Percentiles rank a stretch among this genome's conserved stretches.
Evolutionary conservation across 2,329 filamentous ascomycete genomes (phyloP).

Genomic region (Coleophoma cylindrospora): DNA sequence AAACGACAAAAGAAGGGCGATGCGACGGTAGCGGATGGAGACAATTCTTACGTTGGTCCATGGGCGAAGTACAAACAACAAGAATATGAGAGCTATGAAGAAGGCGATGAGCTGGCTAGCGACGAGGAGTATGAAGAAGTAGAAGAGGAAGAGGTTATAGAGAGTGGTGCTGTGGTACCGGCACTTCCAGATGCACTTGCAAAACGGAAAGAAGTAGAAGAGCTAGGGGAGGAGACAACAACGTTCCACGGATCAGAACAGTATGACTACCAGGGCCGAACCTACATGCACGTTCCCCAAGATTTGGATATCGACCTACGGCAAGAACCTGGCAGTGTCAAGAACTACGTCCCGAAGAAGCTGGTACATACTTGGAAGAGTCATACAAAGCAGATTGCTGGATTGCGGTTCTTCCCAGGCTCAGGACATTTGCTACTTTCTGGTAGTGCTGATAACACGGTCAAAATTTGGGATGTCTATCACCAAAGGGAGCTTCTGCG

Average conservation of each 20-base stretch:
- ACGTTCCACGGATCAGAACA: conserved; percentile 80
- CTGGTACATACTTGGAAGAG: conserved; percentile 84
- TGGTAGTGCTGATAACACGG: conserved; percentile 81
- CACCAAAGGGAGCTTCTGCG: conserved; percentile 84
- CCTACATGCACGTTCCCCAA: conserved; percentile 96
- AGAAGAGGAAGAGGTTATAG: conserved; percentile 64
- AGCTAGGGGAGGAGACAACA: conserved; percentile 69
- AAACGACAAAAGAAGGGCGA: conserved; percentile 83
- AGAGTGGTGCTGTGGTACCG: conserved; percentile 56
- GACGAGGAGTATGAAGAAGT: conserved; percentile 77
- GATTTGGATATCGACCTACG: conserved; percentile 81
- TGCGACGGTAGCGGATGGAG: conserved; percentile 77
- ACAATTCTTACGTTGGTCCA: conserved; percentile 84
- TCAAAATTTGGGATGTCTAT: conserved; percentile 94
- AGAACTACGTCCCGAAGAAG: conserved; percentile 95
- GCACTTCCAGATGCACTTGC: conserved; percentile 50
- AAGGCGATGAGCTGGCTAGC: conserved; percentile 69
- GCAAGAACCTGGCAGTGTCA: conserved; percentile 73
- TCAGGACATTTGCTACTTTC: conserved; percentile 87
- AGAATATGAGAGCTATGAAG: conserved; percentile 69
- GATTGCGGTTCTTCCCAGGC: conserved; percentile 81
- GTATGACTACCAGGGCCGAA: conserved; percentile 90
- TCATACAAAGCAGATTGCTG: conserved; percentile 80
- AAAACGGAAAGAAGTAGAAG: conserved; percentile 51
- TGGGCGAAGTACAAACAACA: conserved; percentile 81